Base-by-base conservation (phyloP, 768 basidiomycete genomes). In the Lactifluus subvellereus region DNA sequence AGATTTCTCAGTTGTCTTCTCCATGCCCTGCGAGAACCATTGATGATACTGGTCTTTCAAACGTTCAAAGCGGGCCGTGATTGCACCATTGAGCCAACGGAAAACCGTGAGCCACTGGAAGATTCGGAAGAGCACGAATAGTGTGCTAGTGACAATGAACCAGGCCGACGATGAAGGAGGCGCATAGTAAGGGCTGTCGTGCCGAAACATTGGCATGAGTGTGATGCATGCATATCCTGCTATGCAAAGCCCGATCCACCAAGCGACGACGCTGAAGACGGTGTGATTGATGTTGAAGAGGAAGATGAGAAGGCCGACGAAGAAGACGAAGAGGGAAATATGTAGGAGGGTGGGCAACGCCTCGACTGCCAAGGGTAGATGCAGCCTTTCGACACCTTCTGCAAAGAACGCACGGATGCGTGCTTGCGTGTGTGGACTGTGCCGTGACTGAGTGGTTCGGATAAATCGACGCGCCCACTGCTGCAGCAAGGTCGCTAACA, bases 381-480 rank as follows among this genome's bases (percentile, higher is more conserved):
- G 45, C 20, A 48, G 22, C 8, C 7, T 27, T 6, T 48, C 22
- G 22, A 48, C 20, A 27, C 47, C 47, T 10, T 27, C 47, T 10
- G 47, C 5, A 48, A 48, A 48, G 47, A 48, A 48, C 11, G 22
- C 47, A 22, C 47, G 47, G 8, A 48, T 48, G 7, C 47, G 47
- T n/a, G 47, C 20, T n/a, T 20, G 47, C 22, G 22, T 48, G 47
- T 48, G 20, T 22, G 47, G 47, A 27, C 47, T 48, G 20, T 48
- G 11, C 22, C 22, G 42, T n/a, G 35, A 5, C 8, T 18, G 43
- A 3, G 22, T 9, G 35, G 9, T 51, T 32, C 18, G 11, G 10
- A 55, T 18, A 54, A 74, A 67, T 82, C 27, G 27, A 27, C 27
- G 27, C 27, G 27, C 27, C 27, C 27, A 27, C 27, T 27, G 27